Base-by-base conservation (phyloP, 345 rosid genomes). In the Jatropha curcas region DNA sequence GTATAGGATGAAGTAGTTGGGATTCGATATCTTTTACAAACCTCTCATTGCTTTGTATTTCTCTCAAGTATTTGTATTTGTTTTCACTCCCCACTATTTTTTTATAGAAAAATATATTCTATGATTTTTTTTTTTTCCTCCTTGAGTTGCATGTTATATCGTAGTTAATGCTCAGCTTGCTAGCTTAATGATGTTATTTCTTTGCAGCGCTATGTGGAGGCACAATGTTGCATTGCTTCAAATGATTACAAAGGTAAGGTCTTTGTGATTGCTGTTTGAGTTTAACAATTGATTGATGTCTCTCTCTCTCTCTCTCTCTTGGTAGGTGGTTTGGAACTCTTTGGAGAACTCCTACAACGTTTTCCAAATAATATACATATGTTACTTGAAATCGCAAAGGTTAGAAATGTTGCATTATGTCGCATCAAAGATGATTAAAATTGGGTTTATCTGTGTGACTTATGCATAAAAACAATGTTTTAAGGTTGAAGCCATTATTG, bases 381-480 rank as follows among this genome's bases (percentile, higher is more conserved):
- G 76, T 83, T 95, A 84, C 97, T 92, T 82, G 99, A 95, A 86
- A 85, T 88, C 48, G 98, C 99, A 68, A 92, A 93, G 98, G 99
- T 95, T 71, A 81, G 92, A 64, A 65, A 58, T 76, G 65, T 64
- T 61, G 20, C 53, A 70, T 39, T 71, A 34, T 43, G 24, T 50
- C 52, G 46, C 31, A 72, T 69, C 45, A 63, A 39, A 58, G 37
- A 61, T 60, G 22, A 59, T 48, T 39, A 45, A 37, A 46, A 31
- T 34, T 20, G 2, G 31, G 41, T 66, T 4, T 58, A 60, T 62
- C 45, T 77, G 53, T 63, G 72, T 74, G 72, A 79, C 70, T 80
- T 33, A 66, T 60, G 20, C 53, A 64, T 76, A 57, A 46, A n/a
- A 65, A 16, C 63, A 48, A 65, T 80, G 13, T 83, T 70, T 81